Conservation (phyloP, 768 basidiomycete species). For the Botryobasidium botryosum region DNA sequence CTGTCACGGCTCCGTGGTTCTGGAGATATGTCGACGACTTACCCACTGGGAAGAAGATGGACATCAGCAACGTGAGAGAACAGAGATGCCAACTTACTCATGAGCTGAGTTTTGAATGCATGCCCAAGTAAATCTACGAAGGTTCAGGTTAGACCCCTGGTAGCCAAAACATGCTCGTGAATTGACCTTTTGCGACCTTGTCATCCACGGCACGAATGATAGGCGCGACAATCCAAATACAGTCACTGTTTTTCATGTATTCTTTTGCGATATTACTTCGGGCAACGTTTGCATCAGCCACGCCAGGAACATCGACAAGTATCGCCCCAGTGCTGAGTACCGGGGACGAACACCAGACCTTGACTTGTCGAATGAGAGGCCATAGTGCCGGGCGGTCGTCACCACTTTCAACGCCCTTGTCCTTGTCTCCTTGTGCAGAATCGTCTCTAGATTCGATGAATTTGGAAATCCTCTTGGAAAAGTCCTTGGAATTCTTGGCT, state of each 20-base stretch:
- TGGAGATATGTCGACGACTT: background rate
- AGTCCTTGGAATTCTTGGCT: slow-evolving; percentile 33
- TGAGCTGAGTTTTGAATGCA: slow-evolving; percentile 43
- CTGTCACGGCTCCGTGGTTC: background rate
- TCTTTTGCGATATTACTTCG: slow-evolving; percentile 44
- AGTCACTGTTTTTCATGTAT: slow-evolving; percentile 49
- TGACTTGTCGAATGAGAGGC: slow-evolving; percentile 47
- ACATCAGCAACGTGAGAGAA: too few relatives aligned
- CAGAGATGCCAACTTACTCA: slow-evolving; percentile 33
- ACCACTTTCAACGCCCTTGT: slow-evolving; percentile 18
- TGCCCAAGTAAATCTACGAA: slow-evolving; percentile 37
- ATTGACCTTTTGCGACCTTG: slow-evolving; percentile 39
- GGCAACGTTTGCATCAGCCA: slow-evolving; percentile 47
- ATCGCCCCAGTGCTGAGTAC: slow-evolving; percentile 41
- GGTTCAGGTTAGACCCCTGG: background rate
- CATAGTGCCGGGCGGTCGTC: slow-evolving; percentile 27
- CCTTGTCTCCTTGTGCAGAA: slow-evolving; percentile 22
- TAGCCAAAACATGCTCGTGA: background rate
- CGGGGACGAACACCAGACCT: slow-evolving; percentile 34
- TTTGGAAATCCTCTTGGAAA: slow-evolving; percentile 36
- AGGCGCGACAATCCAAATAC: slow-evolving; percentile 47
- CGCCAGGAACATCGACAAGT: slow-evolving; percentile 45
- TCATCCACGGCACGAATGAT: slow-evolving; percentile 48
- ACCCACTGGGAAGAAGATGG: background rate
- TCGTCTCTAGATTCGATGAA: slow-evolving; percentile 47